Evolutionary conservation across 257 asterid genomes (phyloP), one percentile per base, ranked within the genome.

Genomic region (Oldenlandia corymbosa): DNA sequence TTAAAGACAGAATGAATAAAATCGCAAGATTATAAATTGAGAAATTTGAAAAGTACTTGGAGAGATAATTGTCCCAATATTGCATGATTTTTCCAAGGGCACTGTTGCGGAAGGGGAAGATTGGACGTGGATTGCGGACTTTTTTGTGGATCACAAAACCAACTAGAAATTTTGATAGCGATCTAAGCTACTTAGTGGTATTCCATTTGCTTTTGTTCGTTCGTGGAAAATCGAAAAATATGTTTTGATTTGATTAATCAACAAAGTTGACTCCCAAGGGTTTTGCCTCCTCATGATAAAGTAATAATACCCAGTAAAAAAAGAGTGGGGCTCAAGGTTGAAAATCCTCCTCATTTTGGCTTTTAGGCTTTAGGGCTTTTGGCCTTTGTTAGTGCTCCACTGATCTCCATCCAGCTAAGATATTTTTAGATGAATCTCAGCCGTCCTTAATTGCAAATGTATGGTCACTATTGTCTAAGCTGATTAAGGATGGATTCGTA

Each of bases 381-480:
- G 18, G 18, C 65, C 60, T 68, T 58, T 32, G 39, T 58, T 68
- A 68, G 61, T 68, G 72, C 73, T 68, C 73, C 73, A 68, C 67
- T 59, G n/a, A n/a, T 59, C 57, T 31, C 30, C 8, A 2, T 5
- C 18, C 42, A 14, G 17, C 67, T 30, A 23, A 3, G n/a, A n/a
- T n/a, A 62, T 16, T 11, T 12, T 28, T 7, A 13, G 46, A 43
- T 30, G n/a, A 62, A 62, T 62, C 67, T 32, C 62, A 37, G 49
- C 70, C 27, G 28, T 54, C 28, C 43, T 26, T 39, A 2, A 39
- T 18, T 26, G 16, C 68, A 28, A 20, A 5, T 39, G 21, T 20
- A 11, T 3, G 2, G 11, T 42, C 62, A 58, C 39, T 58, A n/a
- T n/a, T 58, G 30, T 42, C 62, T 24, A 34, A 0, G 47, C 28